Percentiles rank a stretch among this genome's conserved stretches.
These are phyloP conservation scores for Dalechampia spathulata DNA, from an alignment of 441 rosid genomes.

Conservation along the genomic window DNA sequence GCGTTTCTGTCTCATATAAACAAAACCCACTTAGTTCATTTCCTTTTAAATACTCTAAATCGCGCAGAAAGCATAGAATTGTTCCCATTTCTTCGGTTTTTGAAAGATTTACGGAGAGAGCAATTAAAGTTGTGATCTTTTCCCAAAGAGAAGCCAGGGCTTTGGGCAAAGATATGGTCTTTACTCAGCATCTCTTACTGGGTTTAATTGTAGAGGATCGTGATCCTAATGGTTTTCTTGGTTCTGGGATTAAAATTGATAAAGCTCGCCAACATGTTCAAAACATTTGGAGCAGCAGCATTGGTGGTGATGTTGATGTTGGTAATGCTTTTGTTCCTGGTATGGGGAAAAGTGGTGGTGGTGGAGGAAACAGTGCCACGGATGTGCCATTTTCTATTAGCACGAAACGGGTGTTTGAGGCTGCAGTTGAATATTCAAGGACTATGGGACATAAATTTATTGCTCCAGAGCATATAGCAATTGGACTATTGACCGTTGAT, in stretches of 20 bases:
- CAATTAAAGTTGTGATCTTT: conserved; percentile 63
- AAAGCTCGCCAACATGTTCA: conserved; percentile 62
- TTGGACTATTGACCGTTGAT: conserved; percentile 79
- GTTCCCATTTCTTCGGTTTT: conserved; percentile 58
- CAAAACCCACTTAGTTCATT: conserved; percentile 1
- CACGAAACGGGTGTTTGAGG: conserved; percentile 82
- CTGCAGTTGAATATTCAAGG: conserved; percentile 91
- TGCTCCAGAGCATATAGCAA: conserved; percentile 79
- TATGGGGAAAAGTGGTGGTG: conserved; percentile 11
- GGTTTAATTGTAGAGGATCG: conserved; percentile 75
- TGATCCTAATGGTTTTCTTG: conserved; percentile 69
- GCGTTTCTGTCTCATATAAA: conserved; percentile 28
- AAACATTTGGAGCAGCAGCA: conserved; percentile 46
- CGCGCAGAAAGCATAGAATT: conserved; percentile 35
- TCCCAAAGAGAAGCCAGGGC: conserved; percentile 74
- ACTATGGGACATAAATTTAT: conserved; percentile 70
- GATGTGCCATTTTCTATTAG: conserved; percentile 72
- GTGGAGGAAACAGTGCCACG: conserved; percentile 29
- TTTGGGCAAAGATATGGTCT: conserved; percentile 68
- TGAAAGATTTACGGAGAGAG: conserved; percentile 83
- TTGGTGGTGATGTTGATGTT: conserved; percentile 9
- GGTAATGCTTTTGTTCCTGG: conserved; percentile 20
- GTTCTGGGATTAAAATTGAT: conserved; percentile 54
- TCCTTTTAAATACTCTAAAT: conserved; percentile 17
- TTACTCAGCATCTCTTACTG: conserved; percentile 65